These are phyloP conservation scores for Apiotrichum gamsii DNA, from an alignment of 1,284 basidiomycete species.

Conservation along the genomic window DNA sequence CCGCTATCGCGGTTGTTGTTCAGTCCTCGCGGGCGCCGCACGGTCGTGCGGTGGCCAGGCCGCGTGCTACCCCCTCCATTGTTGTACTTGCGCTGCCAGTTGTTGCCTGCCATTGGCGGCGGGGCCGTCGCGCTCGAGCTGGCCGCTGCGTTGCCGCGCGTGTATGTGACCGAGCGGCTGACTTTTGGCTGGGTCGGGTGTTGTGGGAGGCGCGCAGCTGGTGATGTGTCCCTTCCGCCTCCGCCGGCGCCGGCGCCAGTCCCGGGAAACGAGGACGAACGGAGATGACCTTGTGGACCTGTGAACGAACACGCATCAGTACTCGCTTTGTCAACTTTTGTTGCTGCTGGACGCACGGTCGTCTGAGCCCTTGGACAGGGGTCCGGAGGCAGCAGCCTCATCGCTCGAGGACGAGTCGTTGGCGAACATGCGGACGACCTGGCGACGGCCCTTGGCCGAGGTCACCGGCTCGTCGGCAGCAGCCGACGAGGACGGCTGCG, in stretches of 20 bases:
- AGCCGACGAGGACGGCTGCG: slow-evolving; percentile 3
- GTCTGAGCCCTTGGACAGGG: neutral
- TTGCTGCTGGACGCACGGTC: slow-evolving; percentile 7
- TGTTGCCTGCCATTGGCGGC: neutral
- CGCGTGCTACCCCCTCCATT: no score
- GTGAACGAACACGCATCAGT: slow-evolving; percentile 1
- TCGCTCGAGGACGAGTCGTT: slow-evolving; percentile 11
- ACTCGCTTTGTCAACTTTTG: no score
- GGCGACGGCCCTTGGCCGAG: slow-evolving; percentile 10
- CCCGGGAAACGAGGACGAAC: slow-evolving; percentile 18
- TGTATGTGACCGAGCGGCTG: slow-evolving; percentile 12
- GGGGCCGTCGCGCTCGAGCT: neutral
- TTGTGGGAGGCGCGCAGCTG: slow-evolving; percentile 1
- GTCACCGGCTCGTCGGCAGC: slow-evolving; percentile 6
- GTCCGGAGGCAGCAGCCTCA: neutral
- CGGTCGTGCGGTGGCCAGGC: neutral
- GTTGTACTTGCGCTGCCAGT: slow-evolving; percentile 11
- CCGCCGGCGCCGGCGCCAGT: neutral
- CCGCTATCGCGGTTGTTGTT: neutral
- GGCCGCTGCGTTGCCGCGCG: slow-evolving; percentile 1
- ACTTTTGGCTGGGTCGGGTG: slow-evolving; percentile 13
- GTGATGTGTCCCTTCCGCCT: no score
- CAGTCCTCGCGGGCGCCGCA: slow-evolving; percentile 3
- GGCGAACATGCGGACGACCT: slow-evolving; percentile 12
- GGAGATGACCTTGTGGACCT: slow-evolving; percentile 7